Conservation (phyloP, 257 asterid genomes). For the Solanum ossicruentum region DNA sequence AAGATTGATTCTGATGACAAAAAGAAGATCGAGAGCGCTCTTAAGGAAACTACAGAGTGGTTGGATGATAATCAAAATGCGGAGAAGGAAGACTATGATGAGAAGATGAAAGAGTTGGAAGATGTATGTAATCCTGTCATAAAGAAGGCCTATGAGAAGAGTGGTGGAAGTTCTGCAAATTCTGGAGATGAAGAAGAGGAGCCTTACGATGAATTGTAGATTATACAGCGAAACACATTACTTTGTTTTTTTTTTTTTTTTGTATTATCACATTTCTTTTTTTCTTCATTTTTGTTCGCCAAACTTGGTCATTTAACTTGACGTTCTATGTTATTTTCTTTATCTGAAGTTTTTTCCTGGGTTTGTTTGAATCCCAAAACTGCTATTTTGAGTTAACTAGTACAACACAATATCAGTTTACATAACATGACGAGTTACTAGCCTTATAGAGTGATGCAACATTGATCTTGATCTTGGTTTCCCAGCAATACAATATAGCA, state of each 20-base stretch:
- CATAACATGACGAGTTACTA: not conserved
- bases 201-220: conserved; percentile 5
- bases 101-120: conserved; percentile 14
- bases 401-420: not conserved
- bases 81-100: conserved; percentile 6
- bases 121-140: conserved; percentile 12
- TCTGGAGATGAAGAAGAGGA: not conserved
- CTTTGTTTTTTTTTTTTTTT: not conserved
- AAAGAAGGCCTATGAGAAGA: not conserved
- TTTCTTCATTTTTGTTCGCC: not conserved
- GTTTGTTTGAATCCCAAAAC: not conserved
- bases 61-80: conserved; percentile 10
- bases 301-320: not conserved
- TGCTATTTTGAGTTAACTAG: not conserved
- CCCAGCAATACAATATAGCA: not conserved
- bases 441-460: not conserved
- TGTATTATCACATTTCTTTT: too few relatives aligned
- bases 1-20: conserved; percentile 10
- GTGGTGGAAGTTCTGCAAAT: not conserved
- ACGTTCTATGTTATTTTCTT: not conserved
- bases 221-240: not conserved
- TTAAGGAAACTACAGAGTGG: conserved; percentile 12
- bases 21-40: conserved; percentile 5
- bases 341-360: not conserved
- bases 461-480: not conserved